Conservation (phyloP, 1,284 basidiomycete species). For the Rhodotorula sp. region DNA sequence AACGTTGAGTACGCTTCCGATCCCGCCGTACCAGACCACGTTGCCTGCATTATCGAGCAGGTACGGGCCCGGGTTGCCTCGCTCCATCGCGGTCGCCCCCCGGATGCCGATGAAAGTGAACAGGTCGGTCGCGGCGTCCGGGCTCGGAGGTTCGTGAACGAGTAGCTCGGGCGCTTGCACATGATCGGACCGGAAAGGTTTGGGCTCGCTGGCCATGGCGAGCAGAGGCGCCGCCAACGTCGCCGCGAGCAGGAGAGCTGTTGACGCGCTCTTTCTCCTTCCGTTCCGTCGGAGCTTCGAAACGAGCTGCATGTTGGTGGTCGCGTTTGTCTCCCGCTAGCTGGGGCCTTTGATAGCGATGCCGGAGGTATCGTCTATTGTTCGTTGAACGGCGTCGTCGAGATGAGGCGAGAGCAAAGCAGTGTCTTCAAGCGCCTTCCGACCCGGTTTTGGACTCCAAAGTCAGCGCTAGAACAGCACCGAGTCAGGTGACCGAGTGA, state of each 20-base stretch:
- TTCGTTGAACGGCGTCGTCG: too few relatives aligned
- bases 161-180: slow-evolving; percentile 1
- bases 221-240: neutral
- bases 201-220: neutral
- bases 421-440: too few relatives aligned
- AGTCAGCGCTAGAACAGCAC: too few relatives aligned
- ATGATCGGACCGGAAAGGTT: neutral
- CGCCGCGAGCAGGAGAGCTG: neutral
- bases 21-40: slow-evolving; percentile 44
- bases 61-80: slow-evolving; percentile 27
- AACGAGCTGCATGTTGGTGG: too few relatives aligned
- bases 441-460: too few relatives aligned
- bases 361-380: too few relatives aligned
- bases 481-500: too few relatives aligned
- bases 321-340: too few relatives aligned
- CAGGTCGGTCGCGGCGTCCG: neutral
- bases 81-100: slow-evolving; percentile 34
- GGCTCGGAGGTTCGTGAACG: neutral
- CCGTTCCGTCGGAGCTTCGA: neutral
- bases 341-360: too few relatives aligned
- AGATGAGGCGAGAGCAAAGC: too few relatives aligned
- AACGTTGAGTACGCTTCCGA: slow-evolving; percentile 43
- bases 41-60: slow-evolving; percentile 44
- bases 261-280: too few relatives aligned
- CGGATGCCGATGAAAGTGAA: slow-evolving; percentile 44